phyloP scores from a whole-genome alignment of 352 stramenopile species.

The Pythium apleroticum region DNA sequence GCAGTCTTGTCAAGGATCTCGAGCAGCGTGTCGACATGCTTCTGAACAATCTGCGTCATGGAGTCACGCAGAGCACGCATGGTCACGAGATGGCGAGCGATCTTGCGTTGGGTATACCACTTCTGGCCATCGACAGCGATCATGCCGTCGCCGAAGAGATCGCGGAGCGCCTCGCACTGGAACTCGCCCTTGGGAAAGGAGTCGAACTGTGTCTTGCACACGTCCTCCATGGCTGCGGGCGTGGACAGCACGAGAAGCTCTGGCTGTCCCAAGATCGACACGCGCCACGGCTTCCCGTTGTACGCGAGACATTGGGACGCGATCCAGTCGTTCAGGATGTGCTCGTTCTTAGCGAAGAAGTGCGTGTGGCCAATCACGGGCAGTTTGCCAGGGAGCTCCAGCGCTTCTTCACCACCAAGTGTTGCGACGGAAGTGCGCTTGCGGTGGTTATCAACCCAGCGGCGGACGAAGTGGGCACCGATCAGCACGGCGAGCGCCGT shows the following conservation, averaged over 20 bases:
- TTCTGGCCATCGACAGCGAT: conserved; percentile 28
- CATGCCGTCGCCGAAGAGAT: conserved; percentile 52
- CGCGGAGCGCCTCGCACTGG: conserved; percentile 30
- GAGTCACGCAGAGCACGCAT: conserved; percentile 29
- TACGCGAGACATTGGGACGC: conserved; percentile 28
- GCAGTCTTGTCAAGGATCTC: conserved; percentile 17
- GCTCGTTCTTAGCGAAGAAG: conserved; percentile 28
- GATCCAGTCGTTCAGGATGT: conserved; percentile 40
- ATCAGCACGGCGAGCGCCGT: conserved; percentile 15
- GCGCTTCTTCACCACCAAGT: conserved; percentile 19
- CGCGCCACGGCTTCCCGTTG: conserved; percentile 29
- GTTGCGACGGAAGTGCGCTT: conserved; percentile 9
- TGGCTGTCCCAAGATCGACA: conserved; percentile 35
- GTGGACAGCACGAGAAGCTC: conserved; percentile 35
- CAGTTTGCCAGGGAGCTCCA: conserved; percentile 23
- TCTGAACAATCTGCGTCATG: conserved; percentile 27
- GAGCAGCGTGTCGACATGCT: conserved; percentile 26
- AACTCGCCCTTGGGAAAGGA: conserved; percentile 60
- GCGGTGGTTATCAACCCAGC: conserved; percentile 8
- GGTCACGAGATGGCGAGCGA: conserved; percentile 28
- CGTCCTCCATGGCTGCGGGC: conserved; percentile 36
- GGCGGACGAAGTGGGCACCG: background rate
- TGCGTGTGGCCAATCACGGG: conserved; percentile 29
- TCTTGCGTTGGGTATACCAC: conserved; percentile 34
- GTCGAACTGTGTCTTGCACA: conserved; percentile 58